phyloP scores from a whole-genome alignment of 345 rosid species.

The Cardiospermum halicacabum region DNA sequence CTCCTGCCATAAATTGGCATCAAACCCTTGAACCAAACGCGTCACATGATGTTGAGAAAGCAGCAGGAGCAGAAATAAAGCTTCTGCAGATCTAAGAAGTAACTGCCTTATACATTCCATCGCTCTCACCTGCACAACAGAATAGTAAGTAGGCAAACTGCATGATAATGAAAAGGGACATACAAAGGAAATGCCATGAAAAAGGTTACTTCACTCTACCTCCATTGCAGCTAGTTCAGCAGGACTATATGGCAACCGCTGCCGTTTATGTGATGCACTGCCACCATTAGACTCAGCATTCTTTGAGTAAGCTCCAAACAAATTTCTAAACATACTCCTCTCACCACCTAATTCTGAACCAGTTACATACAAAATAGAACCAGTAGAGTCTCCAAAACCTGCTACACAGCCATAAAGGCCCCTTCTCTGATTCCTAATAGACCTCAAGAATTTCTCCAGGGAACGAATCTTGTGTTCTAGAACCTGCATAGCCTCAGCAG shows the following conservation, averaged over 20 bases:
- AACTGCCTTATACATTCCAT: conserved; percentile 96
- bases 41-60: conserved; percentile 82
- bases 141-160: conserved; percentile 6
- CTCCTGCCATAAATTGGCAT: conserved; percentile 53
- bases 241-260: conserved; percentile 72
- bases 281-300: conserved; percentile 56
- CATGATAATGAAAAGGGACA: conserved; percentile 11
- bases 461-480: conserved; percentile 85
- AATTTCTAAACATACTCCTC: conserved; percentile 65
- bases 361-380: conserved; percentile 81
- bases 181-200: conserved; percentile 9
- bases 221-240: conserved; percentile 94
- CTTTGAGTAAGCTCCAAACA: conserved; percentile 61
- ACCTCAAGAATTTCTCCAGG: conserved; percentile 78
- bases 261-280: conserved; percentile 73
- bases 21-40: conserved; percentile 82
- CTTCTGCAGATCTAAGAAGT: conserved; percentile 97
- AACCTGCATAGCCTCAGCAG: conserved; percentile 70
- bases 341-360: conserved; percentile 72
- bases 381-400: conserved; percentile 81
- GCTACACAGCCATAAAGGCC: conserved; percentile 96
- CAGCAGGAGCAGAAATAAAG: conserved; percentile 85
- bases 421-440: conserved; percentile 88
- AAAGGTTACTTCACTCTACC: conserved; percentile 39
- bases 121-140: conserved; percentile 67